Base-by-base conservation (phyloP, 108 stramenopile genomes). In the Hondaea fermentalgiana region DNA sequence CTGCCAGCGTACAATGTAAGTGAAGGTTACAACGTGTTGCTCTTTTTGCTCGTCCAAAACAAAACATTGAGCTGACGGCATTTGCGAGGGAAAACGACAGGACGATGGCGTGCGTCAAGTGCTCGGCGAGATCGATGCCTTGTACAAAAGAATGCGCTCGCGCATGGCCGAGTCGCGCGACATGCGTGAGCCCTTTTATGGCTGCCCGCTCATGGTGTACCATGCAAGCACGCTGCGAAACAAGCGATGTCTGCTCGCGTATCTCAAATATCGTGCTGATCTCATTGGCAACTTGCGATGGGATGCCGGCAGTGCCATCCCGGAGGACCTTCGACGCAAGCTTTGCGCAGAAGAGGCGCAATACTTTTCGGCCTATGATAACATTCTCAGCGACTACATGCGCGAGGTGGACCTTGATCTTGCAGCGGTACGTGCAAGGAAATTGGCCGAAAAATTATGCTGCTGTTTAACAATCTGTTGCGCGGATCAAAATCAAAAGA, bases 1-100 rank as follows among this genome's bases (percentile, higher is more conserved):
- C 87, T 98, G n/a, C 96, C 97, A 19, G 57, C 96, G 91, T 98
- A 97, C 96, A 97, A 97, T 89, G 95, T 96, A 71, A 95, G 93
- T 21, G 64, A 91, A 3, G 64, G 8, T 0, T 10, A 35, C 35
- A 35, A 0, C 1, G 0, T 35, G 1, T 35, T 35, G 2, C 35
- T 35, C 0, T 0, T 35, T 35, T 35, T 35, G 2, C 35, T 35
- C 35, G 35, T 35, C 35, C 35, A 35, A 0, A 35, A 0, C 35
- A 35, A 35, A 35, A 35, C 35, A 35, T 35, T 35, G 35, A 35
- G 0, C 35, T 35, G 35, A 35, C 35, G 1, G 35, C 35, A 35
- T 35, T 35, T 35, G 35, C 2, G 35, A 35, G 35, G 35, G 1
- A 35, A 17, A 69, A 8, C n/a, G 5, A 53, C 76, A 83, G 76